Conservation (phyloP, 2,329 filamentous ascomycete species). For the Ophiostoma tasmaniense region DNA sequence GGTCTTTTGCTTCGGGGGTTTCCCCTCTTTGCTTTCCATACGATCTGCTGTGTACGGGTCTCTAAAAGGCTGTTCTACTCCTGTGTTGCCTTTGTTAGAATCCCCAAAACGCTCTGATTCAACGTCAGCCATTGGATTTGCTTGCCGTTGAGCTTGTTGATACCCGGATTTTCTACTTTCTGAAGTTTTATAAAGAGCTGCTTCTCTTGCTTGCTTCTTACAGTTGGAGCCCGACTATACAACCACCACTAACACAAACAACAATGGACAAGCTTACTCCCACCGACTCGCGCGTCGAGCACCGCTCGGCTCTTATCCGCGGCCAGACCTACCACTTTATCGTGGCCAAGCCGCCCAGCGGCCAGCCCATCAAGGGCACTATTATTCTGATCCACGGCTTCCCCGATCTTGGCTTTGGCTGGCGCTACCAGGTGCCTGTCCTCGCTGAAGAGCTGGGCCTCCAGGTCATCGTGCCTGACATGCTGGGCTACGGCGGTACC, state of each 20-base stretch:
- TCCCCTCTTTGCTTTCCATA: no score
- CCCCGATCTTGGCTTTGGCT: constrained; percentile 75
- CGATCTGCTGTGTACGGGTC: no score
- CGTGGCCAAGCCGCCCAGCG: constrained; percentile 39
- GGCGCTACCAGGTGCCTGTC: constrained; percentile 80
- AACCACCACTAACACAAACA: neutral
- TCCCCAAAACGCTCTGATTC: neutral
- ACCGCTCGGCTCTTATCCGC: constrained; percentile 54
- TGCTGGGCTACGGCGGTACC: constrained; percentile 77
- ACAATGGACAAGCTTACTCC: constrained; percentile 51
- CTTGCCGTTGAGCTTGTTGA: neutral
- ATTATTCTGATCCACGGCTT: constrained; percentile 59
- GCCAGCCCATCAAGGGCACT: constrained; percentile 26
- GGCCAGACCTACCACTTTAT: constrained; percentile 64
- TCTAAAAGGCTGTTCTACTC: neutral
- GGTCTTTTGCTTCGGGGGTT: no score
- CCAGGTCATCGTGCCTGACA: constrained; percentile 74
- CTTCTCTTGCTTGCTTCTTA: neutral
- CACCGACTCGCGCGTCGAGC: constrained; percentile 58
- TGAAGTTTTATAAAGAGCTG: neutral
- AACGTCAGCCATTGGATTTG: neutral
- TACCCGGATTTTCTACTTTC: no score
- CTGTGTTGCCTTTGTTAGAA: neutral
- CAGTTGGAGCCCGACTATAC: neutral
- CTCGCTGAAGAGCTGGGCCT: constrained; percentile 62